Evolutionary conservation across 768 basidiomycete genomes (phyloP), one percentile per base, ranked within the genome.

Genomic region (Lactarius hatsudake): DNA sequence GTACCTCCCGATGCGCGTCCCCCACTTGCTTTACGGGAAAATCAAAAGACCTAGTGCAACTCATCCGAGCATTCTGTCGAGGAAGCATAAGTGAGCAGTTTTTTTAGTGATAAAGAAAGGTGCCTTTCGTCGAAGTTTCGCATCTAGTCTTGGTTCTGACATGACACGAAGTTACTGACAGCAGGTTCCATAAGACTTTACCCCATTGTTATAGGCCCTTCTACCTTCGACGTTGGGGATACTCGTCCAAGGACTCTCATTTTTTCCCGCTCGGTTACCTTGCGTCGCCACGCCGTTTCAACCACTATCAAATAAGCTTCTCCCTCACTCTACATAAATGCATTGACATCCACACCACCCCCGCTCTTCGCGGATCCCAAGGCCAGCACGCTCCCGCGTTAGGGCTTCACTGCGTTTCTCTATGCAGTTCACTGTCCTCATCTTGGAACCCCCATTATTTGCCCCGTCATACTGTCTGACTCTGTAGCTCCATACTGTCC

Each of bases 51-150:
- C 66, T 7, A 63, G 66, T 36, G 66, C 62, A 1, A 59, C 62
- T n/a, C 62, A 67, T 38, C 66, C 66, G 15, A 67, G 62, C 20
- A 26, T 59, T 30, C 51, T 67, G 18, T 58, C 62, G 20, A 67
- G 42, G 62, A 67, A 26, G 38, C 57, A 62, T 67, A 67, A 67
- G 66, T 67, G 40, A 63, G 32, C 55, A 6, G 32, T 12, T 53
- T 48, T 42, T 34, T 61, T 15, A 28, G 40, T 59, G 36, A 53
- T 26, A 58, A 23, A 32, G 34, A 60, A 62, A 63, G 66, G 66
- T 67, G 45, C 48, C n/a, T 13, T 59, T 59, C 12, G 45, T 51
- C 48, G 17, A 8, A 42, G 5, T 38, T 53, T 23, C 32, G 1
- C 30, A 40, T 53, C 28, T 12, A 18, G 56, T 23, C 13, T 45